These are phyloP conservation scores for Fusarium sororula DNA, from an alignment of 2,329 filamentous ascomycete genomes.

Conservation along the genomic window DNA sequence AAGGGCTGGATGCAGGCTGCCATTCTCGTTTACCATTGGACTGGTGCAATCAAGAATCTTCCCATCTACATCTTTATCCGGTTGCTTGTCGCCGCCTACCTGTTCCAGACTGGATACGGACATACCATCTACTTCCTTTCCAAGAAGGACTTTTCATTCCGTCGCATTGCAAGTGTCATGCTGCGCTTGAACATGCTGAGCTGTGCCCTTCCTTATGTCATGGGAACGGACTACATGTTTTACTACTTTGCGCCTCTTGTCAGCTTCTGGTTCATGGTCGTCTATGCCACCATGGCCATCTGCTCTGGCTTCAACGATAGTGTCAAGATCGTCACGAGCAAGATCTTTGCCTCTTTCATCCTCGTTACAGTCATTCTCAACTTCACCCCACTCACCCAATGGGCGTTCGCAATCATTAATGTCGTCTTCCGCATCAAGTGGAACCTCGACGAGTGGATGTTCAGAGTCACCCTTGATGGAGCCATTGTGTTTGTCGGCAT, in stretches of 20 bases:
- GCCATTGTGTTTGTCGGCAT: slow-evolving; percentile 67
- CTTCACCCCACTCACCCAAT: slow-evolving; percentile 25
- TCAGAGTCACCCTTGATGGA: slow-evolving; percentile 61
- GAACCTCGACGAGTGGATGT: slow-evolving; percentile 59
- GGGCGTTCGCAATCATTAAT: slow-evolving; percentile 45
- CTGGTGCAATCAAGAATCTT: slow-evolving; percentile 56
- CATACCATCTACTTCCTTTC: slow-evolving; percentile 67
- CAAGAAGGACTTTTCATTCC: slow-evolving; percentile 65
- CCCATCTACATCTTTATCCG: slow-evolving; percentile 65
- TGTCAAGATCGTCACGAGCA: slow-evolving; percentile 54
- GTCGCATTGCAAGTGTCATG: slow-evolving; percentile 61
- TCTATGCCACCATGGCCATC: slow-evolving; percentile 61
- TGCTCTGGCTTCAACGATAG: slow-evolving; percentile 54
- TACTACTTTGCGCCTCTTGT: slow-evolving; percentile 69
- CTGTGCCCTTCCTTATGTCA: slow-evolving; percentile 61
- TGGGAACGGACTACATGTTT: slow-evolving; percentile 59
- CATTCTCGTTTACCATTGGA: slow-evolving; percentile 65
- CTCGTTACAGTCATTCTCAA: slow-evolving; percentile 45
- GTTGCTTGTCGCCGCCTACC: slow-evolving; percentile 64
- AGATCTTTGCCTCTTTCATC: slow-evolving; percentile 56
- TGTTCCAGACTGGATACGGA: slow-evolving; percentile 71
- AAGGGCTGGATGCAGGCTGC: slow-evolving; percentile 72
- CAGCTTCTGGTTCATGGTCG: slow-evolving; percentile 69
- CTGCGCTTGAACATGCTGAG: slow-evolving; percentile 67
- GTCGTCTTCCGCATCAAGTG: slow-evolving; percentile 58